Evolutionary conservation across 2,329 filamentous ascomycete genomes (phyloP), one percentile per base, ranked within the genome.

Genomic region (Eutypella sp.): DNA sequence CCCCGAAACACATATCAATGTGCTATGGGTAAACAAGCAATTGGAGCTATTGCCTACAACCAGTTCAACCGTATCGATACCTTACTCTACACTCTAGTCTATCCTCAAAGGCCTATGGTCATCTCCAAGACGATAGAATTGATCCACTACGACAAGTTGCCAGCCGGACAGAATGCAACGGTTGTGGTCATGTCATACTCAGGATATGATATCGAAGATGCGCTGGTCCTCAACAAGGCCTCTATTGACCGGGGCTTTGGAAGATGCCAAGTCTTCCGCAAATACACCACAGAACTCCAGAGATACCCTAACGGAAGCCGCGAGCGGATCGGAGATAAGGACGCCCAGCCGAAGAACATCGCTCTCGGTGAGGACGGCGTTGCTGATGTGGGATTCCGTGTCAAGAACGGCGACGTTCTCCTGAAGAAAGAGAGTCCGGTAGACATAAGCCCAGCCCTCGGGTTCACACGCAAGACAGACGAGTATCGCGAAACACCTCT

Each of bases 21-120:
- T 71, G 93, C 93, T 70, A 99, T 99, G 93, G 93, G 93, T 79
- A 99, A 99, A 72, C 93, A 99, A 86, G 93, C 93, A 33, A 97
- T 99, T 64, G 93, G 93, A 27, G 91, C 92, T 27, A 97, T 99
- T 63, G 93, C 92, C 15, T 95, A 96, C 63, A 99, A 99, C 63
- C 93, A 99, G 66, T 96, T 96, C 70, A 88, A 92, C 59, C 85
- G 93, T 46, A 96, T 99, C 65, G 93, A 99, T 61, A 97, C 92
- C 0, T 76, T 99, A 15, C 80, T 99, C 6, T 97, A 96, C 64
- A 87, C 96, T 1, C 88, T 99, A 72, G 93, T 99, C 3, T 99
- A 99, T 61, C 93, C 93, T 6, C 95, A 99, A 63, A 84, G 95
- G 57, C 93, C 93, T 2, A 93, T 99, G 85, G 92, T 97, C 51